Evolutionary conservation across 495 filamentous ascomycete species (phyloP), one percentile per base, ranked within the genome.

Genomic region (Lophiotrema nucula): DNA sequence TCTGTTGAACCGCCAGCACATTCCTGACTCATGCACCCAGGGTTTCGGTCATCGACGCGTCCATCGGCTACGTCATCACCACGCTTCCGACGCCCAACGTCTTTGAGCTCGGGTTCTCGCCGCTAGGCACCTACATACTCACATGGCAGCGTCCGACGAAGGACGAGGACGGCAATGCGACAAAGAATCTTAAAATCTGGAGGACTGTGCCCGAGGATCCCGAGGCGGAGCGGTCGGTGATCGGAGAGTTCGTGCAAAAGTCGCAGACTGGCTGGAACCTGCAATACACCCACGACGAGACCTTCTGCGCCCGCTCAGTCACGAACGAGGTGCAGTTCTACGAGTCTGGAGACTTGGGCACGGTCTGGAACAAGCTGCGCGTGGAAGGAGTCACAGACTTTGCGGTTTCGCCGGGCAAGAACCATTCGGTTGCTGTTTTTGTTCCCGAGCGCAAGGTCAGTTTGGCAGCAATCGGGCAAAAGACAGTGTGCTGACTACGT

Each of bases 321-420:
- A 96, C 90, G 71, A 97, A 97, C 71, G 90, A 96, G 74, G 88
- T 98, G 37, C 93, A 97, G 67, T 95, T 98, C 74, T 97, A 91
- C 76, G 79, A 95, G 72, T 93, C 88, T 72, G 77, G 82, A 44
- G 87, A 96, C 65, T 77, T 97, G 66, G 76, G 78, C 43, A 92
- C 83, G 22, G 89, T 96, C 49, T 97, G 92, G 92, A 92, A 91
- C 70, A 95, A 95, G 77, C 79, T 98, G 70, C 86, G 87, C 64
- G 87, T 88, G 60, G 95, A 98, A 75, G 95, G 93, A 47, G 89
- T 96, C 28, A 66, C 84, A 33, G 88, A 95, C 66, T 96, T 97
- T 79, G 88, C 90, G 28, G 72, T 98, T 27, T 88, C 90, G 18
- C 89, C 92, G 16, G 90, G 91, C 63, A 82, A 89, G 77, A 91